Evolutionary conservation across 768 basidiomycete species (phyloP), one percentile per base, ranked within the genome.

Genomic region (Kwoniella newhampshirensis): DNA sequence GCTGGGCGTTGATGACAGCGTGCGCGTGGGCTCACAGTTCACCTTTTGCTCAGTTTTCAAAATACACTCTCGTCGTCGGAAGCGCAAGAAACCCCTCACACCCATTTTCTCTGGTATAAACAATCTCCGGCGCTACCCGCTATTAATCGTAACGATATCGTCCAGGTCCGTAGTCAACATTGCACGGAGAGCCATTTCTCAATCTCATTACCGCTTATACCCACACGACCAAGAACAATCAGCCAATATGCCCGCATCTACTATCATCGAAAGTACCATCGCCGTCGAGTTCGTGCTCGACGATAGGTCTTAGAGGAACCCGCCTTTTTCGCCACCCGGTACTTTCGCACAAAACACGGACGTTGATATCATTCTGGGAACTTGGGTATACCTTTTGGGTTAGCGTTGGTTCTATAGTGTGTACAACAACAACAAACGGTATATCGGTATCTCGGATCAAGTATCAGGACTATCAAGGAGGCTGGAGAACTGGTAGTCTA

Each of bases 211-310:
- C n/a, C n/a, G n/a, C n/a, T n/a, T n/a, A n/a, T n/a, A n/a, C n/a
- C n/a, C n/a, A n/a, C n/a, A n/a, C n/a, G n/a, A n/a, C n/a, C n/a
- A n/a, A n/a, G n/a, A n/a, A 45, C 25, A 30, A 30, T 18, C 47
- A 46, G 18, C 41, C 54, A 55, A 48, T 13, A 58, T 58, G 56
- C 51, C 56, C 49, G 20, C 41, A 8, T 12, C 35, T 48, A 41
- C 21, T 20, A 51, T 39, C 36, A 18, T 23, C 21, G 40, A 42
- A 23, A 42, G n/a, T 42, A 40, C 50, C 50, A 23, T 23, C 39
- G 30, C 27, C 47, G 50, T 51, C 27, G 49, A 58, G 50, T 35
- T 30, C 39, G 48, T 36, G 50, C 49, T 58, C 32, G 49, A 35
- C 32, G 32, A 27, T 41, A 43, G 56, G 44, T 58, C n/a, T 27